A percentile compares a stretch with the other conserved stretches of the same genome.
Evolutionary conservation across 345 rosid species (phyloP).

Genomic region (Stellera chamaejasme): DNA sequence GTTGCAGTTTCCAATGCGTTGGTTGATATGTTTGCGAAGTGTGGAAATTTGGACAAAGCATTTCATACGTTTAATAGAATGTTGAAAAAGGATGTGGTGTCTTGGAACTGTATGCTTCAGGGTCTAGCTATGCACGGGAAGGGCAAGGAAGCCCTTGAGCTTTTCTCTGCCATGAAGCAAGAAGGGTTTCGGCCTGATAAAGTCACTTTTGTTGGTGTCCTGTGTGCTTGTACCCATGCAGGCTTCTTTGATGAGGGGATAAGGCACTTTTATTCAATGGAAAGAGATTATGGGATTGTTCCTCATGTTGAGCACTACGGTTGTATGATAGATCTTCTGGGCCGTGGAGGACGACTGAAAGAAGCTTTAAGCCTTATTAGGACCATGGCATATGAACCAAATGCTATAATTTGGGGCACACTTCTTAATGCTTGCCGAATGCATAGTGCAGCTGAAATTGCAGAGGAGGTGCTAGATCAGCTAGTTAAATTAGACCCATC

Average conservation of each 20-base stretch:
- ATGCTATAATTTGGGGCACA: constrained; percentile 76
- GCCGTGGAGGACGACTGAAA: constrained; percentile 63
- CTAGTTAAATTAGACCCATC: constrained; percentile 37
- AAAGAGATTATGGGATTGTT: constrained; percentile 47
- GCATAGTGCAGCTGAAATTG: constrained; percentile 46
- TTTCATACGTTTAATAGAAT: constrained; percentile 46
- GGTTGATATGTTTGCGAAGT: constrained; percentile 79
- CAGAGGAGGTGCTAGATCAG: constrained; percentile 42
- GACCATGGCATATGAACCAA: constrained; percentile 72
- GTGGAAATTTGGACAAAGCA: constrained; percentile 60
- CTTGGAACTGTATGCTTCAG: constrained; percentile 88
- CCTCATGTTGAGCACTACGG: constrained; percentile 86
- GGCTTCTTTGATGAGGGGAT: constrained; percentile 74
- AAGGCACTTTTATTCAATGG: constrained; percentile 54
- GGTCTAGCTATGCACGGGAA: constrained; percentile 80
- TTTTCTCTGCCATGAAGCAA: constrained; percentile 57
- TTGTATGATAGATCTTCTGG: constrained; percentile 77
- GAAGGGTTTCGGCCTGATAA: constrained; percentile 68
- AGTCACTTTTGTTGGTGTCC: constrained; percentile 53
- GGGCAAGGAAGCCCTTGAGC: constrained; percentile 55
- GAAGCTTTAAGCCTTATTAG: constrained; percentile 61
- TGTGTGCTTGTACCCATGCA: constrained; percentile 82
- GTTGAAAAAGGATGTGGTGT: constrained; percentile 49
- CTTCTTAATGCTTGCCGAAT: constrained; percentile 69
- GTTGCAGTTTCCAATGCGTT: constrained; percentile 61